Evolutionary conservation across 148 eudicot genomes (phyloP).

Genomic region (Rhododendron simsii): DNA sequence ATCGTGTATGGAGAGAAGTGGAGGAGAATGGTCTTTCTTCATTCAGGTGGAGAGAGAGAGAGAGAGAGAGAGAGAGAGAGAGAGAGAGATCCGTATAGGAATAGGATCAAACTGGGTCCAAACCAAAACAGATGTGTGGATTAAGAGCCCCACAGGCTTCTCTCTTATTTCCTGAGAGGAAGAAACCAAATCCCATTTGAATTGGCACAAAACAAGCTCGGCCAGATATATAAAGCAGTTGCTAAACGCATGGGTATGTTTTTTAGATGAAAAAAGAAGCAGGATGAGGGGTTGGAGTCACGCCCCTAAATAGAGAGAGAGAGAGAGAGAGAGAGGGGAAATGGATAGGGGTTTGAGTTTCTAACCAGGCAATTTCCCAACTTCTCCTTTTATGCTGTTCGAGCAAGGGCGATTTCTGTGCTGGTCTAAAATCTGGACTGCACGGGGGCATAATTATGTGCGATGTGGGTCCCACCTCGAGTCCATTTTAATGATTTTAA

Average conservation of each 20-base stretch:
- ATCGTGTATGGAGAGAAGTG: not conserved
- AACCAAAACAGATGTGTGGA: not conserved
- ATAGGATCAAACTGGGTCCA: constrained; percentile 8
- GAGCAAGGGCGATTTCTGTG: not conserved
- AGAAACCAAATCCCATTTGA: not conserved
- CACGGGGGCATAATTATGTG: not conserved
- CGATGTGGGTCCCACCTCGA: not conserved
- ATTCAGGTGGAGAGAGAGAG: not conserved
- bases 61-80: not conserved
- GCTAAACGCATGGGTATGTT: not conserved
- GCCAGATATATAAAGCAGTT: not conserved
- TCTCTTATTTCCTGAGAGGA: not conserved
- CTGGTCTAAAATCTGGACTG: not conserved
- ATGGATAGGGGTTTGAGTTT: not conserved
- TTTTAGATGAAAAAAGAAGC: constrained; percentile 1
- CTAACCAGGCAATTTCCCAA: constrained; percentile 19
- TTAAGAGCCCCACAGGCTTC: constrained; percentile 4
- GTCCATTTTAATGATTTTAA: not conserved
- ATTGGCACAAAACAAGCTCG: constrained; percentile 13
- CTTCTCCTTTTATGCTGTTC: constrained; percentile 12
- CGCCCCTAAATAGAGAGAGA: constrained; percentile 8
- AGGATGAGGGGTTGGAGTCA: constrained; percentile 17
- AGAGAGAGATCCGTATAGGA: constrained; percentile 1
- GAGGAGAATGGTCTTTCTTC: not conserved
- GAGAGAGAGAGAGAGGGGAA: not conserved